Conservation (phyloP, 2,329 filamentous ascomycete species). For the Zarea fungicola region DNA sequence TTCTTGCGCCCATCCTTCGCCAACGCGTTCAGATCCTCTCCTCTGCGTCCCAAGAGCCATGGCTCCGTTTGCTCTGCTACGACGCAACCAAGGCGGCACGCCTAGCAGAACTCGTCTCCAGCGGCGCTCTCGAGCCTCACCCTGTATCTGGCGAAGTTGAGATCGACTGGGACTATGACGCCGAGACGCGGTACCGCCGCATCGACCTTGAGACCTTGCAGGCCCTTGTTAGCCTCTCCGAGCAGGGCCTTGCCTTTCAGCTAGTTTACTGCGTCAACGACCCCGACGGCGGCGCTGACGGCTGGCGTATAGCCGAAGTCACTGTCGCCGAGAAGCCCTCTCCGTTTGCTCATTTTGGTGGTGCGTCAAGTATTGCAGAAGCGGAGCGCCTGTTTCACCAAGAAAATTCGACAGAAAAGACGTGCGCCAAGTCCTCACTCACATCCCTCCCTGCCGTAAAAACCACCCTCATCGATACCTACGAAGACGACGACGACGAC, state of each 20-base stretch:
- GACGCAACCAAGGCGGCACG: constrained; percentile 50
- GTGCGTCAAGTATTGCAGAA: constrained; percentile 46
- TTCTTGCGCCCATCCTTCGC: constrained; percentile 60
- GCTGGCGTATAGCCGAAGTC: constrained; percentile 70
- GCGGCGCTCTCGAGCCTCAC: constrained; percentile 68
- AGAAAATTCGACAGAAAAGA: constrained; percentile 19
- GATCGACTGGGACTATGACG: constrained; percentile 62
- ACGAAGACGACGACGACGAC: constrained; percentile 65
- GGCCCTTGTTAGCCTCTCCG: constrained; percentile 55
- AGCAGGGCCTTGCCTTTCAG: constrained; percentile 58
- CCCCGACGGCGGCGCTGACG: constrained; percentile 53
- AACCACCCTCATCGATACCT: constrained; percentile 19
- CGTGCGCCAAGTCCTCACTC: constrained; percentile 13
- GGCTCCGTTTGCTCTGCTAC: constrained; percentile 70
- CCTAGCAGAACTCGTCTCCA: constrained; percentile 56
- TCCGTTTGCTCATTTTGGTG: constrained; percentile 46
- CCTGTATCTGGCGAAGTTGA: constrained; percentile 77
- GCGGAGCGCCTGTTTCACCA: constrained; percentile 54
- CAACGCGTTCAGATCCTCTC: constrained; percentile 63
- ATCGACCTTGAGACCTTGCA: constrained; percentile 72
- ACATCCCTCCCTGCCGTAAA: constrained; percentile 1
- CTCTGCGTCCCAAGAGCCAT: constrained; percentile 55
- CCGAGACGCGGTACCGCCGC: constrained; percentile 58
- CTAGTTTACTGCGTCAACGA: constrained; percentile 67
- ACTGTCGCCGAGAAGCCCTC: constrained; percentile 52